Evolutionary conservation across 2,329 filamentous ascomycete genomes (phyloP), one percentile per base, ranked within the genome.

Genomic region (Sporothrix schenckii): DNA sequence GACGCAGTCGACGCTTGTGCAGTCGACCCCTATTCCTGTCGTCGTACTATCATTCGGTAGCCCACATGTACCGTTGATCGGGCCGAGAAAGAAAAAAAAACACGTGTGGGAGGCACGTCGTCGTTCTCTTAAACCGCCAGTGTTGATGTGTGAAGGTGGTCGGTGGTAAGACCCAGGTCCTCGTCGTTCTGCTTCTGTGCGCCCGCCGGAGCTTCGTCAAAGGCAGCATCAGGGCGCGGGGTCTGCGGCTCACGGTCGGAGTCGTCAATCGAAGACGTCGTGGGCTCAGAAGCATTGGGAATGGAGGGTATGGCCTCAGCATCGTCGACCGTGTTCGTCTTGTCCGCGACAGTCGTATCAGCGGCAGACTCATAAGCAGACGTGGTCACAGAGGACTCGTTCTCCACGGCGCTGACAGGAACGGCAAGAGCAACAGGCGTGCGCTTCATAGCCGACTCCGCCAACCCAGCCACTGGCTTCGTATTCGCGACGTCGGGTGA

Each of bases 171-270:
- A n/a, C 70, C 70, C 27, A 66, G 16, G 0, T 66, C 34, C 19
- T 69, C 52, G 19, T 61, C 30, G 6, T 60, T 19, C 50, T 61
- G 53, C 24, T 52, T 63, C 34, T 47, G 39, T 4, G 21, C 58
- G 14, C 11, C 24, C 14, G 49, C 24, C 1, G 24, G 19, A 19
- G 58, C n/a, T 2, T 34, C 19, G 4, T 72, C 61, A 41, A 72
- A 24, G 1, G 52, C 34, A 7, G 72, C 71, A 3, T 73, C 72
- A 6, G 69, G 66, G 4, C 70, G 70, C 0, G 74, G 74, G 2
- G 74, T 75, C 69, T 71, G 68, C 9, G 72, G 73, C 50, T 74
- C 73, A 0, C 49, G 39, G n/a, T 72, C 61, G 2, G 70, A 75
- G 34, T 73, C 73, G 54, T 75, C 74, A 44, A 72, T 47, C 1